Evolutionary conservation across 495 filamentous ascomycete genomes (phyloP), one percentile per base, ranked within the genome.

Genomic region (Xylaria curta): DNA sequence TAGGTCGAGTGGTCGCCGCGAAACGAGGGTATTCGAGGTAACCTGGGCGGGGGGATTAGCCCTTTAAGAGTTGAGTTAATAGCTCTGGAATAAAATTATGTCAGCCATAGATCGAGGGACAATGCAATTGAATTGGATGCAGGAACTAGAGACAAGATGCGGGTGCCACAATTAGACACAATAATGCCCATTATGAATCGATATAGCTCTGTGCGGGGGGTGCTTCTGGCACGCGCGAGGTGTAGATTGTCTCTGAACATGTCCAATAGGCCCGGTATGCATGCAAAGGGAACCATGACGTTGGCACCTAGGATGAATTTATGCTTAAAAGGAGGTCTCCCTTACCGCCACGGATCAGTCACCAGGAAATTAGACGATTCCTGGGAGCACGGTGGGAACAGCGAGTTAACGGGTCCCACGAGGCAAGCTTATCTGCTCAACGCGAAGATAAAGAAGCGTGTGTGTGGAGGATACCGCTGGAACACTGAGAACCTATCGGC

Each of bases 361-460:
- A 74, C 81, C 81, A 88, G 85, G 78, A 82, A 82, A 82, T 82
- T 81, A 82, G 75, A 80, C 75, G 82, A 83, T 82, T 83, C 82
- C 81, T 81, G 78, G 73, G 74, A 77, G 75, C 82, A 77, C 61
- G 81, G 87, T 87, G 86, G 86, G 85, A 90, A 89, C 86, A 81
- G 89, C 89, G 89, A 91, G 87, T 85, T 83, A 91, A 91, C 89
- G 89, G 87, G 87, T 91, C 89, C 89, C 87, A 89, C 87, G 83
- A 80, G 85, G 83, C 82, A 82, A 84, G 72, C 76, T 75, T 78
- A 63, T 80, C 62, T 79, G 80, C 77, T 81, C 81, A 79, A 81
- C 82, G 68, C 65, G 75, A 74, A 72, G 76, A 75, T 76, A 74
- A 78, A 76, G 76, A 78, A 78, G 79, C 81, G 79, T 77, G 81